Base-by-base conservation (phyloP, 768 basidiomycete genomes). In the Sporobolomyces pararoseus region DNA sequence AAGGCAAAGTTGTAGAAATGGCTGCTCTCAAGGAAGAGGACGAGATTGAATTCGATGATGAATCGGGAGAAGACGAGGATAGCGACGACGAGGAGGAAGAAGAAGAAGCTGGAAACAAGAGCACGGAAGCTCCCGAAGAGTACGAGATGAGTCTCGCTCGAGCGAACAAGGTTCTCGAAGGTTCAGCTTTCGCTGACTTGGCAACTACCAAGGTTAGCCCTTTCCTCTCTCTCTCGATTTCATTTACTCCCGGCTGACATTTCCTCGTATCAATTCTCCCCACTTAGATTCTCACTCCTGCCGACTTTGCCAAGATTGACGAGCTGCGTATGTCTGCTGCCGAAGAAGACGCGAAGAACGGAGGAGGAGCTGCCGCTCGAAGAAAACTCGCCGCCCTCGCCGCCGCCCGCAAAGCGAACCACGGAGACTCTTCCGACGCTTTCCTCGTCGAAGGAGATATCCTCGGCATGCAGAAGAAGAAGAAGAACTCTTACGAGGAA, bases 401-500 rank as follows among this genome's bases (percentile, higher is more conserved):
- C 79, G 86, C 87, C 2, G 83, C 84, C 63, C 87, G 86, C 77
- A 88, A 87, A 78, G 80, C 81, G 3, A 68, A 75, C 51, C 64
- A 74, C 65, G 66, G 63, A 42, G 79, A 79, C 68, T 71, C 78
- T 53, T 44, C 59, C 35, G 69, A 70, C 47, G 76, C 69, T 7
- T 82, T 81, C 46, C 83, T 98, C 60, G 90, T 89, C 19, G 95
- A 97, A 77, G 85, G 84, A 70, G 92, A 94, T 76, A 97, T 99
- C 71, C 83, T 97, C 14, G 95, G 96, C 1, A 90, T 91, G 19
- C 86, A 90, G 63, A 97, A 97, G 82, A 95, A 93, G 82, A 83
- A 84, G 39, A 99, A 97, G 80, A 86, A 90, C 2, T 88, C 90
- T 78, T 98, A 98, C 78, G 90, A 90, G 63, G 94, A 94, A 77